Evolutionary conservation across 2,329 filamentous ascomycete genomes (phyloP).

Genomic region (Penicillium thymicola): DNA sequence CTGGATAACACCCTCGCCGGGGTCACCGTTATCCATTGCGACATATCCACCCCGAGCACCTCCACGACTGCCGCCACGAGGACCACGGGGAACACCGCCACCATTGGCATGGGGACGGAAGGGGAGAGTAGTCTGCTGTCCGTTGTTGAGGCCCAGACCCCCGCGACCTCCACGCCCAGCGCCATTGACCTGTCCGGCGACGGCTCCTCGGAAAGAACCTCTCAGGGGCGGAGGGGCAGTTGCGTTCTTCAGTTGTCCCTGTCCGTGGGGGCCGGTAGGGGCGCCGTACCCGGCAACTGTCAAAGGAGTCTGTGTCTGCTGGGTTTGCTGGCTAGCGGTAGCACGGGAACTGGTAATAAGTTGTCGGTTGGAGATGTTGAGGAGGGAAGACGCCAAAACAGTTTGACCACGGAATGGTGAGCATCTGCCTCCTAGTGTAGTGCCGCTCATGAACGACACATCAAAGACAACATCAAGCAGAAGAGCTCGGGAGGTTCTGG

Average conservation of each 20-base stretch:
- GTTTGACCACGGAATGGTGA: constrained; percentile 93
- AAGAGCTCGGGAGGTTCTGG: constrained; percentile 75
- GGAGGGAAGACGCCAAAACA: constrained; percentile 78
- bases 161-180: constrained; percentile 38
- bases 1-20: constrained; percentile 51
- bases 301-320: constrained; percentile 53
- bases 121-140: constrained; percentile 27
- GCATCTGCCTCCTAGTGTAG: constrained; percentile 83
- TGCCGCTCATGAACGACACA: constrained; percentile 93
- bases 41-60: constrained; percentile 38
- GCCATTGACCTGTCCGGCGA: constrained; percentile 45
- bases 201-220: constrained; percentile 58
- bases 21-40: constrained; percentile 49
- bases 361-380: constrained; percentile 83
- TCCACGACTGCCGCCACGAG: constrained; percentile 33
- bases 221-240: constrained; percentile 55
- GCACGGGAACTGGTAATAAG: constrained; percentile 59
- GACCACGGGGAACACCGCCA: constrained; percentile 20
- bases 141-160: constrained; percentile 23
- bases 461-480: constrained; percentile 93
- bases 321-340: constrained; percentile 49
- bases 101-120: constrained; percentile 32
- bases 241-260: constrained; percentile 59
- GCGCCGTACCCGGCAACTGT: constrained; percentile 57
- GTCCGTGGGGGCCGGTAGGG: constrained; percentile 55